Conservation (phyloP, 1,284 basidiomycete species). For the Leccinum glutinopallens region DNA sequence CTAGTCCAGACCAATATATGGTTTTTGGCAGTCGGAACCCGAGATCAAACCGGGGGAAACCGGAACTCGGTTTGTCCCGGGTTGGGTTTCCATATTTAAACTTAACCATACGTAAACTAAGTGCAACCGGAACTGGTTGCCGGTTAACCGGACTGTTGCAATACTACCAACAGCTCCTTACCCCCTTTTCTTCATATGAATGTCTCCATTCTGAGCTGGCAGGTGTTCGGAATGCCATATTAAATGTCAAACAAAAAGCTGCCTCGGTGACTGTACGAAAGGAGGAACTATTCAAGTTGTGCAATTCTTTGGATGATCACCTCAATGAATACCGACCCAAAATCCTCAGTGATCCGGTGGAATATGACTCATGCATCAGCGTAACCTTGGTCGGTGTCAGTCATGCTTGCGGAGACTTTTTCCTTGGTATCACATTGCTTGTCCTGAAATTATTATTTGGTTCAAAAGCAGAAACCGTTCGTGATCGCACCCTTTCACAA, state of each 20-base stretch:
- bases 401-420: conserved; percentile 23
- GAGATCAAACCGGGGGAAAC: no score
- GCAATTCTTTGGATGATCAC: not conserved
- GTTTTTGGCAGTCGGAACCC: no score
- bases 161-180: no score
- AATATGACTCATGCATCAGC: conserved; percentile 11
- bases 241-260: not conserved
- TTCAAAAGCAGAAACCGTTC: conserved; percentile 1
- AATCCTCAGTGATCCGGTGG: not conserved
- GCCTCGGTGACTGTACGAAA: not conserved
- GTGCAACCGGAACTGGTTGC: no score
- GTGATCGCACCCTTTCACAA: not conserved
- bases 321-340: not conserved
- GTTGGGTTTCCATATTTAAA: no score
- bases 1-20: no score
- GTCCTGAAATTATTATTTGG: conserved; percentile 13
- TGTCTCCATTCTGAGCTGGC: not conserved
- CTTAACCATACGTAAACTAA: no score
- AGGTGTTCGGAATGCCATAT: not conserved
- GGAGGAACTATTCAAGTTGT: not conserved
- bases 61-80: no score
- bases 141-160: no score
- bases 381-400: conserved; percentile 27
- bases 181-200: not conserved
- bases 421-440: conserved; percentile 23